Percentiles rank a stretch among this genome's conserved stretches.
Evolutionary conservation across 2,329 filamentous ascomycete genomes (phyloP).

Genomic region (Dactylonectria estremocensis): DNA sequence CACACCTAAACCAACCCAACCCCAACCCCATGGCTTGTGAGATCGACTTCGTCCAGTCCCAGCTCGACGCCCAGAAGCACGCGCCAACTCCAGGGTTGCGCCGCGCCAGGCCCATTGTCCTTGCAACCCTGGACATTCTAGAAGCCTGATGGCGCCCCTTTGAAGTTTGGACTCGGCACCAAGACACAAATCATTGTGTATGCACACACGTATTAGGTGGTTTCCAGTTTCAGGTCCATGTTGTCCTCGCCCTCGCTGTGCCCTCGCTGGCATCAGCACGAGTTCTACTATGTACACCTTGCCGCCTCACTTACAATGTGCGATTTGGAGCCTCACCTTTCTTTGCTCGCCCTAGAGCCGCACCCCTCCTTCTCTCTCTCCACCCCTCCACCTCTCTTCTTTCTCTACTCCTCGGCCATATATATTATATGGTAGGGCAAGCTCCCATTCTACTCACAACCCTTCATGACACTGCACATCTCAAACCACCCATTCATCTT

Average conservation of each 20-base stretch:
- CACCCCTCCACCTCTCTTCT: constrained; percentile 1
- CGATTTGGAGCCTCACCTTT: constrained; percentile 48
- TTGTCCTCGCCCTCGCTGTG: constrained; percentile 26
- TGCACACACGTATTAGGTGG: too few relatives aligned
- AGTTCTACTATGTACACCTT: constrained; percentile 35
- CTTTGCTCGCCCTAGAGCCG: constrained; percentile 11
- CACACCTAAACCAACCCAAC: background rate
- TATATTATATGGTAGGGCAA: constrained; percentile 6
- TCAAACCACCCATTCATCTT: constrained; percentile 13
- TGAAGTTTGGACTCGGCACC: constrained; percentile 34
- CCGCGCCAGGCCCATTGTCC: constrained; percentile 31
- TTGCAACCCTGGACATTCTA: constrained; percentile 39
- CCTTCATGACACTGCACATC: constrained; percentile 29
- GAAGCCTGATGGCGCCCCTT: constrained; percentile 46
- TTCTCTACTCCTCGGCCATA: constrained; percentile 2
- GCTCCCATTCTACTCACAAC: background rate
- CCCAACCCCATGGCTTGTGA: constrained; percentile 7
- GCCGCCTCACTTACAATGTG: constrained; percentile 50
- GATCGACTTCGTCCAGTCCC: constrained; percentile 2
- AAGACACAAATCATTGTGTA: constrained; percentile 15
- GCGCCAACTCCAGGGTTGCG: constrained; percentile 25
- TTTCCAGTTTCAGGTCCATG: constrained; percentile 43
- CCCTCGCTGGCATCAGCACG: constrained; percentile 36
- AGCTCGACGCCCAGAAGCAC: constrained; percentile 3
- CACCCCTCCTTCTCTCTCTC: constrained; percentile 16